Evolutionary conservation across 345 rosid genomes (phyloP).

Genomic region (Cardiospermum halicacabum): DNA sequence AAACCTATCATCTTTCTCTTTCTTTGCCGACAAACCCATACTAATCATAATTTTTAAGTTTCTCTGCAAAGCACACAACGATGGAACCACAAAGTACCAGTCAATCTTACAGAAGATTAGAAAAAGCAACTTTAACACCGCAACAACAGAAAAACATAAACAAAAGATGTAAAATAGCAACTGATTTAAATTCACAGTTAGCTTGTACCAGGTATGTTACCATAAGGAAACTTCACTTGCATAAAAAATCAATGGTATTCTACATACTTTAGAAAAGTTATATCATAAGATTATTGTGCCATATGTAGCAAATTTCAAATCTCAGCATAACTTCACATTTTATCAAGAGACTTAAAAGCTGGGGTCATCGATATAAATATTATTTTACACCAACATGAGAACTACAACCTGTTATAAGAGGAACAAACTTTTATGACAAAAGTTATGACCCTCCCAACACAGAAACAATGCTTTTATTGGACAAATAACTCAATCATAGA

Average conservation of each 20-base stretch:
- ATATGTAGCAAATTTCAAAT: background rate
- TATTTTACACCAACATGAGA: background rate
- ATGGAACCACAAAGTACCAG: background rate
- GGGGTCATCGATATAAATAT: background rate
- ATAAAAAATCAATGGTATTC: background rate
- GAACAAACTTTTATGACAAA: background rate
- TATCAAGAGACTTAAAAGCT: background rate
- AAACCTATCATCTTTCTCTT: conserved; percentile 80
- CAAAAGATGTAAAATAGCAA: background rate
- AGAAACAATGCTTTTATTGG: background rate
- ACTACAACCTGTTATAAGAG: background rate
- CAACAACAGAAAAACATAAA: conserved; percentile 2
- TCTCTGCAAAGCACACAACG: conserved; percentile 59
- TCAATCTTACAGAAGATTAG: conserved; percentile 2
- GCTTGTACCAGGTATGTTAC: background rate
- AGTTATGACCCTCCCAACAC: background rate
- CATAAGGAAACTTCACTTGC: background rate
- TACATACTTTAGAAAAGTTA: background rate
- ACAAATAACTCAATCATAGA: background rate
- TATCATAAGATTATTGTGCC: background rate
- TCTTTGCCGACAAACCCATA: conserved; percentile 56
- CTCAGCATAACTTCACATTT: background rate
- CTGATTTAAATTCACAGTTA: background rate
- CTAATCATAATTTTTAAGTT: conserved; percentile 78
- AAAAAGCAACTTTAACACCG: background rate